These are phyloP conservation scores for Candida tropicalis DNA, from an alignment of 1,139 yeast genomes.

Conservation along the genomic window DNA sequence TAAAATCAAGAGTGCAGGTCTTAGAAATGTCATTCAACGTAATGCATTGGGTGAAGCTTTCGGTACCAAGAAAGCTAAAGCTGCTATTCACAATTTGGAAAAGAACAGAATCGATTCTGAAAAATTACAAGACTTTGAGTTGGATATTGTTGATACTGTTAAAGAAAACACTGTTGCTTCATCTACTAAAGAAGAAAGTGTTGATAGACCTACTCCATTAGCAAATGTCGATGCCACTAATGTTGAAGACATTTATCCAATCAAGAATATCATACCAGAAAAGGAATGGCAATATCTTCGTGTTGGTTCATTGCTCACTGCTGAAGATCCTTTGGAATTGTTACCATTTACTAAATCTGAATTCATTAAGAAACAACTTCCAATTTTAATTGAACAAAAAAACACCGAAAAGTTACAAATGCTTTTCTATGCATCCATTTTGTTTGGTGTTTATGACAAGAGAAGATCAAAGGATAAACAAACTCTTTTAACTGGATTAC, in stretches of 20 bases:
- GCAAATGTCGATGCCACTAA: slow-evolving; percentile 75
- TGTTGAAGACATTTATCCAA: slow-evolving; percentile 81
- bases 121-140: slow-evolving; percentile 69
- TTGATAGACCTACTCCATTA: slow-evolving; percentile 82
- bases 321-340: slow-evolving; percentile 53
- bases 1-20: slow-evolving; percentile 56
- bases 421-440: slow-evolving; percentile 74
- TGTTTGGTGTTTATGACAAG: slow-evolving; percentile 77
- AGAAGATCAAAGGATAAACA: slow-evolving; percentile 66
- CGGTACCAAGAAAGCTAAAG: slow-evolving; percentile 96
- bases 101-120: slow-evolving; percentile 87
- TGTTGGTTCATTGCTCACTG: slow-evolving; percentile 56
- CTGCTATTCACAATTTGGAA: slow-evolving; percentile 79
- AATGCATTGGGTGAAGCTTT: slow-evolving; percentile 91
- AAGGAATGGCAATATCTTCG: slow-evolving; percentile 67
- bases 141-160: slow-evolving; percentile 83
- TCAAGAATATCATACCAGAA: slow-evolving; percentile 68
- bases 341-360: slow-evolving; percentile 65
- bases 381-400: slow-evolving; percentile 41
- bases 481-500: slow-evolving; percentile 59
- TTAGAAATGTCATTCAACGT: slow-evolving; percentile 61
- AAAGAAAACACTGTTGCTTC: slow-evolving; percentile 67
- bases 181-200: slow-evolving; percentile 64
- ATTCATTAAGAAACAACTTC: slow-evolving; percentile 54
- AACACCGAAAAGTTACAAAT: slow-evolving; percentile 65